These are phyloP conservation scores for Talaromyces atroroseus DNA, from an alignment of 2,329 filamentous ascomycete species.

Conservation along the genomic window DNA sequence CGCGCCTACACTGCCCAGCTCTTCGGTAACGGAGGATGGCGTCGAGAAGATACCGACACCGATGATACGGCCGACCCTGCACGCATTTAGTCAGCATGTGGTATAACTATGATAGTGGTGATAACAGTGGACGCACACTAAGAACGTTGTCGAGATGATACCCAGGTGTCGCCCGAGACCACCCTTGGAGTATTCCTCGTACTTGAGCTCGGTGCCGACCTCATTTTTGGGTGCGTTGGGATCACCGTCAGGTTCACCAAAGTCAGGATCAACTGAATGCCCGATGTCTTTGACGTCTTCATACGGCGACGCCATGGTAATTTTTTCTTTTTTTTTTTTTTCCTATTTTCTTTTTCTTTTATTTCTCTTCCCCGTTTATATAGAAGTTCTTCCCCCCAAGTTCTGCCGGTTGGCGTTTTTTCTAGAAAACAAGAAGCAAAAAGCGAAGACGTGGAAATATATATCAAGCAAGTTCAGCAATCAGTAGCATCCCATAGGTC, in stretches of 20 bases:
- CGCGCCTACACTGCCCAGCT: constrained; percentile 52
- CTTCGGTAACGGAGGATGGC: constrained; percentile 52
- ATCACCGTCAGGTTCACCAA: not conserved
- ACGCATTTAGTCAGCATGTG: not conserved
- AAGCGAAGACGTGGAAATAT: not conserved
- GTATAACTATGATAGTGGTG: not conserved
- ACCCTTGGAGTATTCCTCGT: constrained; percentile 19
- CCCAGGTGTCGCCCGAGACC: constrained; percentile 21
- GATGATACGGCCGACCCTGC: constrained; percentile 36
- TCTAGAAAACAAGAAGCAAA: not conserved
- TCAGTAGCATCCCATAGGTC: not conserved
- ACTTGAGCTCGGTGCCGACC: constrained; percentile 17
- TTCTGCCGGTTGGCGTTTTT: not conserved
- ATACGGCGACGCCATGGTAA: constrained; percentile 6
- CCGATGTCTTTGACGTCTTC: constrained; percentile 5
- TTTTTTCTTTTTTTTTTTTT: not conserved
- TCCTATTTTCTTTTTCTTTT: not conserved
- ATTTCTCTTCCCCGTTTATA: not conserved
- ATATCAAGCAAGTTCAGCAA: not conserved
- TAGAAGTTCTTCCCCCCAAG: not conserved
- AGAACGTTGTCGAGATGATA: constrained; percentile 18
- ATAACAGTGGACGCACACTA: constrained; percentile 20
- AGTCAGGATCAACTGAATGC: constrained; percentile 1
- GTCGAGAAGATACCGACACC: constrained; percentile 51
- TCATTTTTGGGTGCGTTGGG: constrained; percentile 1